Base-by-base conservation (phyloP, 169 alveolate species). In the Plasmodium coatneyi region DNA sequence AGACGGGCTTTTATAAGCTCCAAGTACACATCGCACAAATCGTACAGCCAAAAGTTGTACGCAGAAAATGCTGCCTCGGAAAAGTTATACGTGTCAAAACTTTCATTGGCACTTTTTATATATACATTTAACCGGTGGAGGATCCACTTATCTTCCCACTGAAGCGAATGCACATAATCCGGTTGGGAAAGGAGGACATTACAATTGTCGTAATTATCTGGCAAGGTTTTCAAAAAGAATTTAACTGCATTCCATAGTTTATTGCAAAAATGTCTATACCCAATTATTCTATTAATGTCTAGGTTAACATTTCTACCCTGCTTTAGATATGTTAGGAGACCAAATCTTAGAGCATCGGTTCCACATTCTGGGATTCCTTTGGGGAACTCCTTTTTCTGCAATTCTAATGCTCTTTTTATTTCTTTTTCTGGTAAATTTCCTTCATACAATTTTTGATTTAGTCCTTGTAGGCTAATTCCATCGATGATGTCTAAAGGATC, bases 291-390 rank as follows among this genome's bases (percentile, higher is more conserved):
- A 95, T 98, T 98, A 39, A 99, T 97, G 96, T 99, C 99, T 49
- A 99, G 95, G 92, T 99, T 98, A 71, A 99, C 99, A 92, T 97
- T 98, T 82, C 99, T 96, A 34, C 99, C 99, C 93, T 98, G 99
- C 93, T 98, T 97, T 98, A 98, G 98, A 84, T 97, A 98, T 12
- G 99, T 98, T 32, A 98, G 96, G 12, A 98, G 96, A 25, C 99
- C 99, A 71, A 98, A 97, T 87, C 99, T 97, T n/a, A 99, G 97
- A 0, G 99, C 99, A 95, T 99, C 99, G 70, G 99, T 98, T 19
- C 99, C 99, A 95, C 99, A 99, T 91, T 97, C 99, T 6, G 99
- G 99, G 81, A 99, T 98, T 30, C 99, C 99, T 54, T 98, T 97
- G 4, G 99, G 99, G 96, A 98, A 99, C 92, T 99, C 99, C 94